Evolutionary conservation across 129 eudicot genomes (phyloP).

Genomic region (Rutidosis leptorrhynchoides): DNA sequence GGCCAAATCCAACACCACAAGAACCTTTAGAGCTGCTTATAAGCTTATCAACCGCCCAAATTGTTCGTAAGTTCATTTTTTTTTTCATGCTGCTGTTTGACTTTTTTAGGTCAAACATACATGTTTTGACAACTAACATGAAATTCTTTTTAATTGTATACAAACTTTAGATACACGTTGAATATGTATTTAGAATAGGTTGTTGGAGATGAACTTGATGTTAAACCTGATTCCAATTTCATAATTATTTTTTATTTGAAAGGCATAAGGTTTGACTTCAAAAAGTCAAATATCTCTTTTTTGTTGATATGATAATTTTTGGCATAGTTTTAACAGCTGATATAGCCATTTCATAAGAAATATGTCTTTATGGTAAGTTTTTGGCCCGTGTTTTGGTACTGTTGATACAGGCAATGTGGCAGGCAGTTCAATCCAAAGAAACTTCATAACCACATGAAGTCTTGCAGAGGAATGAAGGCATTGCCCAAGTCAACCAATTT

Average conservation of each 20-base stretch:
- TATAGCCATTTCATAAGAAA: no score
- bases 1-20: slow-evolving; percentile 5
- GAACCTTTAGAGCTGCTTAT: slow-evolving; percentile 39
- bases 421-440: slow-evolving; percentile 69
- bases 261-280: slow-evolving; percentile 12
- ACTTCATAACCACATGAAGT: slow-evolving; percentile 62
- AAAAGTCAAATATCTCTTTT: slow-evolving; percentile 11
- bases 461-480: slow-evolving; percentile 69
- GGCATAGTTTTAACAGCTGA: no score
- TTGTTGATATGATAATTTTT: background rate
- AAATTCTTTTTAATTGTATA: background rate
- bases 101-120: slow-evolving; percentile 17
- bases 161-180: background rate
- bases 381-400: background rate
- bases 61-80: slow-evolving; percentile 60
- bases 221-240: background rate
- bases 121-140: background rate
- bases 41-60: slow-evolving; percentile 61
- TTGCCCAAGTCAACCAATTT: slow-evolving; percentile 33
- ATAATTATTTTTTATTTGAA: background rate
- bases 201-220: slow-evolving; percentile 6
- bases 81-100: slow-evolving; percentile 14
- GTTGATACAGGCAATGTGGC: slow-evolving; percentile 70
- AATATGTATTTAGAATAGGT: background rate
- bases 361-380: no score